A percentile compares a stretch with the other conserved stretches of the same genome.
These are phyloP conservation scores for Leishmania aethiopica DNA, from an alignment of 208 protist species.

Conservation along the genomic window DNA sequence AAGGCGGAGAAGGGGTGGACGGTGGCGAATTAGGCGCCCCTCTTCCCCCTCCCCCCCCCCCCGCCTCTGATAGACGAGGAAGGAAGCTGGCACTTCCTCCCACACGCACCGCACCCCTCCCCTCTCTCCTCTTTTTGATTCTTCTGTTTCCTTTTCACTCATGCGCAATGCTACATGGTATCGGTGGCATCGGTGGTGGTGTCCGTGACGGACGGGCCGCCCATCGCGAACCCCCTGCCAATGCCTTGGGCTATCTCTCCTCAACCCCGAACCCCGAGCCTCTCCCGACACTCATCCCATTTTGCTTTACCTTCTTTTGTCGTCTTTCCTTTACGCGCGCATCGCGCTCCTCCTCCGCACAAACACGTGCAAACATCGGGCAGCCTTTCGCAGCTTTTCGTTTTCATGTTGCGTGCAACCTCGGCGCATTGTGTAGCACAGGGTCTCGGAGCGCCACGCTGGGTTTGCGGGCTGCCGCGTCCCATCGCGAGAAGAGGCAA, in stretches of 20 bases:
- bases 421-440: neutral
- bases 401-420: slow-evolving; percentile 4
- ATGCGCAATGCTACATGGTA: neutral
- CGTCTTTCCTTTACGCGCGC: neutral
- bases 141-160: neutral
- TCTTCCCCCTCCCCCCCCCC: no score
- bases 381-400: neutral
- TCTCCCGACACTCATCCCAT: neutral
- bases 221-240: neutral
- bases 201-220: neutral
- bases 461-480: neutral
- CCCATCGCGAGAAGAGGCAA: neutral
- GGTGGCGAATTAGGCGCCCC: neutral
- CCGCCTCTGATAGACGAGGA: neutral
- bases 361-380: neutral
- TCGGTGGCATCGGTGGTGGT: neutral
- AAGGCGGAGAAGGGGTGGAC: neutral
- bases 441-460: neutral
- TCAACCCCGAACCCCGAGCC: no score
- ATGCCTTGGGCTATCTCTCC: no score
- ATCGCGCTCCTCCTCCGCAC: neutral
- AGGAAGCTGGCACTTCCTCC: neutral
- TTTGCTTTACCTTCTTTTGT: neutral
- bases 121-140: neutral
- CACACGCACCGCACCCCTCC: neutral